Base-by-base conservation (phyloP, 2,329 filamentous ascomycete species). In the Tolypocladium tundrense region DNA sequence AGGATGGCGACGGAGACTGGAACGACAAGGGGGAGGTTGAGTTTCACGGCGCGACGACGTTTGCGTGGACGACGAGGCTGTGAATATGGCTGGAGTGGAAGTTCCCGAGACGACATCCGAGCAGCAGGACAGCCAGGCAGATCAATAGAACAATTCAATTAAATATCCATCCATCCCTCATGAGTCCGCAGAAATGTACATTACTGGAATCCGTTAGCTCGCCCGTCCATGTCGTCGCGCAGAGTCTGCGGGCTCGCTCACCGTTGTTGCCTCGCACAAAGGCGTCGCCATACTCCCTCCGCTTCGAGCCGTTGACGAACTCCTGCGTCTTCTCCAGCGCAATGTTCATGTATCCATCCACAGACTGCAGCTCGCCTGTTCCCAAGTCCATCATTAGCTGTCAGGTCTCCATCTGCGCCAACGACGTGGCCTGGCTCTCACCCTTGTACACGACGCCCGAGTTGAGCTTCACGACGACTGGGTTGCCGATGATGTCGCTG, bases 301-400 rank as follows among this genome's bases (percentile, higher is more conserved):
- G 83, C 74, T 93, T 85, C 63, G 86, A 83, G 48, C 92, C 93
- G 69, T 96, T 88, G 65, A 97, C 88, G 66, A 87, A 91, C 75
- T 99, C 94, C 63, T 90, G 87, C 24, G 91, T 96, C 76, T 96
- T 94, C 74, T 99, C 94, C 37, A 99, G 83, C 14, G 94, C 93
- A 71, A 99, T 97, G 77, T 99, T 99, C 94, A 99, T 99, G 77
- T 97, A 99, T 56, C 94, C 94, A 73, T 99, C 94, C 54, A 99
- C 93, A 0, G 92, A 96, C 72, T 97, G 92, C 42, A 97, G 82
- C 72, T 97, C 91, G 65, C 94, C 93, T 97, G 62, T 52, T 13
- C 9, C 16, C 16, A 7, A 19, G 8, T 35, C 48, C 48, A 13
- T 13, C 19, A 31, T 52, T 13, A 52, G 48, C 31, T 4, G 31